These are phyloP conservation scores for Magnusiomyces fungicola DNA, from an alignment of 1,139 yeast species.

Conservation along the genomic window DNA sequence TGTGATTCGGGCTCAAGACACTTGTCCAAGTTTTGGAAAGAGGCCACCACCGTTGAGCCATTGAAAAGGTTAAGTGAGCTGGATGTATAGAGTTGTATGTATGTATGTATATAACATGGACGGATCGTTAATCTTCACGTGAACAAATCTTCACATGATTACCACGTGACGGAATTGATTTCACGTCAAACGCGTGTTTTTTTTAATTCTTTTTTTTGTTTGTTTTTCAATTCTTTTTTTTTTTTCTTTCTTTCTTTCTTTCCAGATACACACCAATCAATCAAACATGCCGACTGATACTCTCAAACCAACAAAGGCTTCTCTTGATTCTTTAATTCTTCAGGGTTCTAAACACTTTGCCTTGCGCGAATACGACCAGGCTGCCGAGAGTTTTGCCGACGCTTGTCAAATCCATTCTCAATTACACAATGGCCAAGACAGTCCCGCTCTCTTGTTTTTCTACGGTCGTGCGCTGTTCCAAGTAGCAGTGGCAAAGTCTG, in stretches of 20 bases:
- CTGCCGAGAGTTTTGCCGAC: constrained; percentile 65
- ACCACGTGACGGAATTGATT: no score
- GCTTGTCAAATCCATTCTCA: constrained; percentile 57
- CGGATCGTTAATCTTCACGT: no score
- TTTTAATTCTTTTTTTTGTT: no score
- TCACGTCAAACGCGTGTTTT: no score
- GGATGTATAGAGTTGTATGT: no score
- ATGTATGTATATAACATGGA: no score
- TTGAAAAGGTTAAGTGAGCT: constrained; percentile 11
- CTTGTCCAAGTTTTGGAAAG: constrained; percentile 84
- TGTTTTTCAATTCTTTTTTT: no score
- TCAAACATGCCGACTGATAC: background rate
- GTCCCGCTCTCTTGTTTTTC: constrained; percentile 62
- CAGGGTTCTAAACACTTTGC: constrained; percentile 60
- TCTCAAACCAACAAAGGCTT: background rate
- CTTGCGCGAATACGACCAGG: constrained; percentile 54
- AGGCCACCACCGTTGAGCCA: constrained; percentile 14
- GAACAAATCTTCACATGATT: no score
- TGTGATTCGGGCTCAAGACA: constrained; percentile 93
- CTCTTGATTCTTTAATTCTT: constrained; percentile 34
- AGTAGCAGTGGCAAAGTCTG: constrained; percentile 66
- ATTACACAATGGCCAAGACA: constrained; percentile 49
- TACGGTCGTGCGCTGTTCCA: constrained; percentile 81
- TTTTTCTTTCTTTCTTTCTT: no score
- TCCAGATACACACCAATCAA: no score